A percentile compares a stretch with the other conserved stretches of the same genome.
Evolutionary conservation across 208 protist species (phyloP).

Genomic region (Strigomonas galati): DNA sequence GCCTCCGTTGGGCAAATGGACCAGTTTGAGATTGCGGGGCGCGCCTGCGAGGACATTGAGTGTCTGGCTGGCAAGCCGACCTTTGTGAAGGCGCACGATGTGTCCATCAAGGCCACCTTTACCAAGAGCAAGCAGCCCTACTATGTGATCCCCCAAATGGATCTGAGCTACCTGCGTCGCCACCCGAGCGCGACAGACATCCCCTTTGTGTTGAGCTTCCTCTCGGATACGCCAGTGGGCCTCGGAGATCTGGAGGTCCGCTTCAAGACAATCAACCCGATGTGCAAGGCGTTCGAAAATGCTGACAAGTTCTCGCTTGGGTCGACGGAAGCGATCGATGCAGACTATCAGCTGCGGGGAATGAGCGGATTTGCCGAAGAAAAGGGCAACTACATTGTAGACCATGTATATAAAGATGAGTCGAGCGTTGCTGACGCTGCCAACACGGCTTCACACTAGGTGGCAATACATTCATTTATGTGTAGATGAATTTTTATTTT

Average conservation of each 20-base stretch:
- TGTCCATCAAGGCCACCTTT: slow-evolving; percentile 45
- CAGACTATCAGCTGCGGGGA: slow-evolving; percentile 7
- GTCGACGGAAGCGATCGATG: slow-evolving; percentile 11
- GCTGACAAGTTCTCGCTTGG: slow-evolving; percentile 5
- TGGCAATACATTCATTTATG: too few relatives aligned
- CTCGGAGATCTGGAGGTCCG: slow-evolving; percentile 31
- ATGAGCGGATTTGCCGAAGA: background rate
- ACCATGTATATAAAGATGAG: too few relatives aligned
- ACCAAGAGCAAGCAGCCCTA: slow-evolving; percentile 28
- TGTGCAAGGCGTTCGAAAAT: slow-evolving; percentile 12
- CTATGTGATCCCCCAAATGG: slow-evolving; percentile 32
- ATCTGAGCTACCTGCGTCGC: slow-evolving; percentile 4
- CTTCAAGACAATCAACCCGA: slow-evolving; percentile 25
- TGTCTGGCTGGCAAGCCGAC: slow-evolving; percentile 17
- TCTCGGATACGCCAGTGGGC: slow-evolving; percentile 14
- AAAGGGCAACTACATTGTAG: background rate
- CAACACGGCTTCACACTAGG: too few relatives aligned
- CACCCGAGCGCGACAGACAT: slow-evolving; percentile 11
- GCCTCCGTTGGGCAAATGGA: slow-evolving; percentile 10
- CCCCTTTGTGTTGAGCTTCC: slow-evolving; percentile 27
- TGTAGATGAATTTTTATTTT: background rate
- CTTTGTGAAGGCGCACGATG: slow-evolving; percentile 30
- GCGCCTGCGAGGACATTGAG: slow-evolving; percentile 45
- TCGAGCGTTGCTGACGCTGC: too few relatives aligned
- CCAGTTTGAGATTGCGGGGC: slow-evolving; percentile 20